Evolutionary conservation across 2,329 filamentous ascomycete genomes (phyloP).

Genomic region (Colletotrichum phormii): DNA sequence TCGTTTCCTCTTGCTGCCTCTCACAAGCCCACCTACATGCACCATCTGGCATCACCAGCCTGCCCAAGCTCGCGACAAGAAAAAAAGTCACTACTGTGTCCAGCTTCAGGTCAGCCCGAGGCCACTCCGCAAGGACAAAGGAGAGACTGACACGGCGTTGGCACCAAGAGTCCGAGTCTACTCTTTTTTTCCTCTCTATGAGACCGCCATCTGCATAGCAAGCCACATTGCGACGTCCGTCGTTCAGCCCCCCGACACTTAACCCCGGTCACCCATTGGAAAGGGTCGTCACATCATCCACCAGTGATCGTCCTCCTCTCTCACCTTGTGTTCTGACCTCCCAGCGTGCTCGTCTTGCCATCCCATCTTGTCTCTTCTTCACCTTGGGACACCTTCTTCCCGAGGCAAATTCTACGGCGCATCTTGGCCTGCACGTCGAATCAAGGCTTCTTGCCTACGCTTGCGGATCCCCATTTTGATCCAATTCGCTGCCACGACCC

Average conservation of each 20-base stretch:
- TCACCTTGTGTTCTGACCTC: background rate
- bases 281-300: slow-evolving; percentile 12
- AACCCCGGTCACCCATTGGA: slow-evolving; percentile 1
- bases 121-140: background rate
- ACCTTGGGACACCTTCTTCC: background rate
- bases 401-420: background rate
- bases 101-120: background rate
- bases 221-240: slow-evolving; percentile 31
- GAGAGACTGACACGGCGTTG: slow-evolving; percentile 4
- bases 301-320: background rate
- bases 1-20: background rate
- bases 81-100: background rate
- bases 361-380: slow-evolving; percentile 12
- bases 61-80: background rate
- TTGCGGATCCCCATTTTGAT: background rate
- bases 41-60: background rate
- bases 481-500: background rate
- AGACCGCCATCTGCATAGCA: slow-evolving; percentile 26
- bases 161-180: background rate
- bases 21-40: background rate
- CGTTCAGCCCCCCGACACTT: slow-evolving; percentile 27
- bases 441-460: background rate
- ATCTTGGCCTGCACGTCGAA: background rate
- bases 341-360: background rate
- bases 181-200: background rate